Conservation (phyloP, 371 early-diverging fungal species). For the Conidiobolus coronatus region DNA sequence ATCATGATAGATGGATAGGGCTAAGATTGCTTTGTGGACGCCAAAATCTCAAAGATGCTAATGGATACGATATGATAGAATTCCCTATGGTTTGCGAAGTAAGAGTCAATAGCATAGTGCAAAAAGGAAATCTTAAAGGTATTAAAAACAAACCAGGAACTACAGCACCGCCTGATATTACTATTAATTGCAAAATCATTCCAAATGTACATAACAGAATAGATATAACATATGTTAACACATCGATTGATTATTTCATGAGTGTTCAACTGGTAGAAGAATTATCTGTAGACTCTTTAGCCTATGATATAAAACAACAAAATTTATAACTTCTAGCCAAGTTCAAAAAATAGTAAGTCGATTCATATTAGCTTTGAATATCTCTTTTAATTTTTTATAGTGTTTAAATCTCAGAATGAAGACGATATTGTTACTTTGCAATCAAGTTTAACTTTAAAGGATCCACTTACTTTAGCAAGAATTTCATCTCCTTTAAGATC, state of each 20-base stretch:
- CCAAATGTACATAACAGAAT: background rate
- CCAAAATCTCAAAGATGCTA: background rate
- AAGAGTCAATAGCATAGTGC: background rate
- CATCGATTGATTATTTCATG: background rate
- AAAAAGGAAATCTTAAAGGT: background rate
- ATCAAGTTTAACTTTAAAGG: too few species aligned
- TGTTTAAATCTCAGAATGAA: too few species aligned
- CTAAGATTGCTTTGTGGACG: background rate
- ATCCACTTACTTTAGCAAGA: too few species aligned
- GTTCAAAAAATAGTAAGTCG: too few species aligned
- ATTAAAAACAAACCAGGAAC: background rate
- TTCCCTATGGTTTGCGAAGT: constrained; percentile 1
- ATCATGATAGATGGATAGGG: too few species aligned
- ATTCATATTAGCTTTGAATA: too few species aligned
- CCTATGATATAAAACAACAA: too few species aligned
- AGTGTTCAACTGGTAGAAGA: too few species aligned
- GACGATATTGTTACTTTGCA: too few species aligned
- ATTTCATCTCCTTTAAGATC: background rate
- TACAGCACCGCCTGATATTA: background rate
- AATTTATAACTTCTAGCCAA: too few species aligned
- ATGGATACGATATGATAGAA: background rate
- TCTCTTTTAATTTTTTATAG: too few species aligned
- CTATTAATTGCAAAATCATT: background rate
- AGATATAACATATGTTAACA: background rate
- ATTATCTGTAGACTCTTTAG: too few species aligned